phyloP scores from a whole-genome alignment of 73 alveolate species.

The Tetrahymena elliotti region DNA sequence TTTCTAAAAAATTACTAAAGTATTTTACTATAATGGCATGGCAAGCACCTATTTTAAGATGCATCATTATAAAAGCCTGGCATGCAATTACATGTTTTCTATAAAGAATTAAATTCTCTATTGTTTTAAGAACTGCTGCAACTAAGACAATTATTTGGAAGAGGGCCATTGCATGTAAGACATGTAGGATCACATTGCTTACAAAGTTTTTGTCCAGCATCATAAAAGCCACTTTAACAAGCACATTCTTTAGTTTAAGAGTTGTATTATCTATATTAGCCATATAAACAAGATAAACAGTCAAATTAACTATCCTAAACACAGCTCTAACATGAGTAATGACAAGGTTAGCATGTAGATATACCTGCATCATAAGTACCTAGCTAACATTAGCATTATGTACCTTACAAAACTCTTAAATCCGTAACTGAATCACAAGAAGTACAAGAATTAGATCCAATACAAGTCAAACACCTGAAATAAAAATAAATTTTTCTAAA shows the following conservation, averaged over 20 bases:
- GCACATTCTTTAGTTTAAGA: background rate
- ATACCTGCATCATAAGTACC: background rate
- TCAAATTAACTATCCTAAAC: background rate
- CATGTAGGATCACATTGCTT: background rate
- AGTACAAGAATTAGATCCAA: background rate
- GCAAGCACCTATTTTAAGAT: background rate
- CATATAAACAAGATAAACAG: background rate
- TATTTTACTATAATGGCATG: background rate
- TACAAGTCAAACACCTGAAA: background rate
- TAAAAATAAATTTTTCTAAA: background rate
- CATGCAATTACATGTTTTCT: background rate
- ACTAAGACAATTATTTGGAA: background rate
- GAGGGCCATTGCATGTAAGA: background rate
- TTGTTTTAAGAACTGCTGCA: background rate
- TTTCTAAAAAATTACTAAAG: background rate
- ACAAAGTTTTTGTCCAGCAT: background rate
- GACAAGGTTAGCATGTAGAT: background rate
- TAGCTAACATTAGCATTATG: background rate
- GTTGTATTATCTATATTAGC: background rate
- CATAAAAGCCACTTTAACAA: background rate
- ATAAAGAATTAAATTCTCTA: background rate
- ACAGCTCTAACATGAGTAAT: background rate
- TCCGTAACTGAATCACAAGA: background rate
- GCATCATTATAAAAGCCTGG: background rate
- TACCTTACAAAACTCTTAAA: background rate